These are phyloP conservation scores for Paxillus involutus DNA, from an alignment of 768 basidiomycete genomes.

Conservation along the genomic window DNA sequence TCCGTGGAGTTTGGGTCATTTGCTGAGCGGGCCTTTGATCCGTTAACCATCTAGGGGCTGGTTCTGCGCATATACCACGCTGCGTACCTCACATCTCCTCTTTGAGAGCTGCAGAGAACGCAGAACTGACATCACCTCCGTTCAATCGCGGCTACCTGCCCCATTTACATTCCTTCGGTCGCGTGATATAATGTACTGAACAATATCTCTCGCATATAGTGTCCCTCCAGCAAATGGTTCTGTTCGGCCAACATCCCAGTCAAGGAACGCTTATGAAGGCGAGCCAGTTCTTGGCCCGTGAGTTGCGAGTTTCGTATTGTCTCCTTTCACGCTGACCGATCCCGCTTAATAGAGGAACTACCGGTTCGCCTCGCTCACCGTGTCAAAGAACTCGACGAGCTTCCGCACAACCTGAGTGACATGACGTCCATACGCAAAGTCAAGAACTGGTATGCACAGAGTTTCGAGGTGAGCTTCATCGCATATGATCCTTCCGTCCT, in stretches of 20 bases:
- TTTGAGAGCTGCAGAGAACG: background rate
- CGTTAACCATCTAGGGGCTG: no score
- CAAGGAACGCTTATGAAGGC: constrained; percentile 94
- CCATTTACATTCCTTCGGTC: background rate
- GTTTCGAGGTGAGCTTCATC: constrained; percentile 75
- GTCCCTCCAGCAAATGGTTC: constrained; percentile 96
- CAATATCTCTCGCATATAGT: constrained; percentile 51
- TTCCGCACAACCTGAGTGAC: constrained; percentile 86
- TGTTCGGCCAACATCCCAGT: constrained; percentile 93
- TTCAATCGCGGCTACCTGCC: no score
- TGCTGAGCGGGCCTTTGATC: background rate
- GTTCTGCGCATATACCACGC: background rate
- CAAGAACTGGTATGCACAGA: constrained; percentile 99
- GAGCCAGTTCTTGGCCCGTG: constrained; percentile 83
- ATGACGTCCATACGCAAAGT: constrained; percentile 95
- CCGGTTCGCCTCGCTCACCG: constrained; percentile 94
- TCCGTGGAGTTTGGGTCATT: background rate
- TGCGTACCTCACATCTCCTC: background rate
- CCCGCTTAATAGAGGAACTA: constrained; percentile 69
- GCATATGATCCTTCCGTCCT: background rate
- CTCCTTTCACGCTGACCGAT: background rate
- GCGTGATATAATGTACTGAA: constrained; percentile 8
- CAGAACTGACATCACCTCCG: no score
- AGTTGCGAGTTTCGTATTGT: constrained; percentile 12
- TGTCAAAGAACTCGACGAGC: constrained; percentile 91